phyloP scores from a whole-genome alignment of 805 yeast species.

The Limtongozyma cylindracea region DNA sequence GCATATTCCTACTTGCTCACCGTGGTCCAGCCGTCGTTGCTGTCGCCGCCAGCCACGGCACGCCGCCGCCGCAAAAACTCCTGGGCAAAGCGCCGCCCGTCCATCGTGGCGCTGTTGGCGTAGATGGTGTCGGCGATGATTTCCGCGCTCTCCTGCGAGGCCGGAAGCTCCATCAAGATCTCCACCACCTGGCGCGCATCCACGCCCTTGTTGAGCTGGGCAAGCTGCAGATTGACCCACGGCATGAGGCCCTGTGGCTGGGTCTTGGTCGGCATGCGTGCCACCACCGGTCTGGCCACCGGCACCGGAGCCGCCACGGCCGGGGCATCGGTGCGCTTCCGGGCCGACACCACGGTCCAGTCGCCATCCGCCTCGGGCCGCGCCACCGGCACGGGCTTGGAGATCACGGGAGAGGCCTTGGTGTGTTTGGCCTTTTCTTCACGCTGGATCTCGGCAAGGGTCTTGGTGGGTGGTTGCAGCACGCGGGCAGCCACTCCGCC shows the following conservation, averaged over 20 bases:
- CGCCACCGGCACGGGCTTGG: constrained; percentile 7
- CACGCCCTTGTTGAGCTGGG: constrained; percentile 47
- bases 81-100: constrained; percentile 81
- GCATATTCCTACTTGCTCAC: no score
- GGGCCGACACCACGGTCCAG: constrained; percentile 16
- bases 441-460: constrained; percentile 34
- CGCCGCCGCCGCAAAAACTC: constrained; percentile 68
- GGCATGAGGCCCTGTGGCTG: constrained; percentile 36
- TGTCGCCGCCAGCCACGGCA: no score
- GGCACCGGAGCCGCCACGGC: constrained; percentile 5
- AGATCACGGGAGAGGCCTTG: constrained; percentile 2
- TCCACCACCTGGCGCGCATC: constrained; percentile 57
- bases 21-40: no score
- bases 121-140: constrained; percentile 84
- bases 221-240: constrained; percentile 51
- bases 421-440: constrained; percentile 22
- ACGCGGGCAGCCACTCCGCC: no score
- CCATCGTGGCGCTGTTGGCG: constrained; percentile 72
- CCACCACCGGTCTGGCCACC: constrained; percentile 9
- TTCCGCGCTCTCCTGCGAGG: constrained; percentile 42
- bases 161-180: constrained; percentile 59
- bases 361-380: constrained; percentile 7
- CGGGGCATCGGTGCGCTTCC: constrained; percentile 5
- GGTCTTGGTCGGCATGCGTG: constrained; percentile 12
- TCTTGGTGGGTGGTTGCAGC: no score